Evolutionary conservation across 805 yeast genomes (phyloP).

Genomic region (Yamadazyma nakazawae): DNA sequence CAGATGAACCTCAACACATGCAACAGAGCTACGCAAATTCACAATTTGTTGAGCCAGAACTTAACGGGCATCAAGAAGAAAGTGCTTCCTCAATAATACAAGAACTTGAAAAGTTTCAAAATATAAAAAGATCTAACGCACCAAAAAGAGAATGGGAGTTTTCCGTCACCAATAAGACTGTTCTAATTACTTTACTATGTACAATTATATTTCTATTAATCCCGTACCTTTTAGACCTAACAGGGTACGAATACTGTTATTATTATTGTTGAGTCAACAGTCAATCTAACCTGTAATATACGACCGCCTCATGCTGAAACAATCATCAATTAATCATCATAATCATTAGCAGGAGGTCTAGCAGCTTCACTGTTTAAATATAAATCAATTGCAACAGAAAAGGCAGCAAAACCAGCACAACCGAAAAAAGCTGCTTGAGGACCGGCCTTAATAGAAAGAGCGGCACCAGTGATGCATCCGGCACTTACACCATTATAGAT

Average conservation of each 20-base stretch:
- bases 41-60: neutral
- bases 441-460: constrained; percentile 86
- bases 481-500: constrained; percentile 88
- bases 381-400: constrained; percentile 82
- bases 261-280: constrained; percentile 27
- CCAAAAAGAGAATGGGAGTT: neutral
- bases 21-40: neutral
- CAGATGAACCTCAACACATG: neutral
- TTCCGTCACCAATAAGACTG: constrained; percentile 2
- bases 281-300: constrained; percentile 1
- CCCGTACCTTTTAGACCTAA: constrained; percentile 4
- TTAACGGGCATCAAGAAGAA: neutral
- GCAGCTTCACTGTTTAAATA: constrained; percentile 82
- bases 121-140: neutral
- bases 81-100: constrained; percentile 3
- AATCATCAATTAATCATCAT: constrained; percentile 46
- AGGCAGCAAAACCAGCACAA: constrained; percentile 97
- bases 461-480: constrained; percentile 97
- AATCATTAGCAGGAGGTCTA: constrained; percentile 84
- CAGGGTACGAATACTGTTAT: constrained; percentile 39
- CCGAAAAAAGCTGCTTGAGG: constrained; percentile 91
- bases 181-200: constrained; percentile 9
- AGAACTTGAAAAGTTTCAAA: constrained; percentile 6
- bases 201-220: constrained; percentile 11
- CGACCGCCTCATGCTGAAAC: neutral